Evolutionary conservation across 192 early-diverging fungal genomes (phyloP), one percentile per base, ranked within the genome.

Genomic region (Entomortierella chlamydospora): DNA sequence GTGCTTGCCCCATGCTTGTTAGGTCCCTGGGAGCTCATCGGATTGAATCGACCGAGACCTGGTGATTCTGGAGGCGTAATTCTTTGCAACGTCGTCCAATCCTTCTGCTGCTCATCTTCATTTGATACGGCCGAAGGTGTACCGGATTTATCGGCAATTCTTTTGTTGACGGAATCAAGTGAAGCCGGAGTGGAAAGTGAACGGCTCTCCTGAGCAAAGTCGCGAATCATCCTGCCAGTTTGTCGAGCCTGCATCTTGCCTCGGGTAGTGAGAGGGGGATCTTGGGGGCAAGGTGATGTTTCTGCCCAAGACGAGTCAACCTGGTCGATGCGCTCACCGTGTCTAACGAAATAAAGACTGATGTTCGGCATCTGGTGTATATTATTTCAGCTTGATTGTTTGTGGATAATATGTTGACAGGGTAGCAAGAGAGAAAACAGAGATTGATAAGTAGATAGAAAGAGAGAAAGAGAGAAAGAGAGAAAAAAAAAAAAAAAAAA

Each of bases 291-390:
- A 2, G 82, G 70, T 15, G 82, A 79, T 18, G 82, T 73, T 1
- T 23, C 37, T 26, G 59, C 45, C 67, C 74, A 83, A 43, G 53
- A 37, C 11, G 64, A 49, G n/a, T 83, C 67, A 39, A 83, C 66
- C 15, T 79, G 71, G 39, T 83, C 82, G 59, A 83, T 61, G 26
- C 82, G 59, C 33, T 83, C 66, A 8, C 82, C 82, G 62, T 83
- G 82, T 33, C 82, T 59, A 20, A 80, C 69, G 26, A 83, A 72
- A 29, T 80, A 83, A 20, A 83, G 66, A 10, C 54, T 73, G 30
- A 83, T 70, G 13, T 51, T 69, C 28, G 62, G 55, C 76, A 79
- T 78, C 11, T 39, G 13, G 26, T 23, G 22, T 4, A 34, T 43
- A 25, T 17, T 62, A 11, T 50, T 13, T 13, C 28, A 11, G 5